phyloP scores from a whole-genome alignment of 495 filamentous ascomycete genomes.

The Xylaria telfairii region DNA sequence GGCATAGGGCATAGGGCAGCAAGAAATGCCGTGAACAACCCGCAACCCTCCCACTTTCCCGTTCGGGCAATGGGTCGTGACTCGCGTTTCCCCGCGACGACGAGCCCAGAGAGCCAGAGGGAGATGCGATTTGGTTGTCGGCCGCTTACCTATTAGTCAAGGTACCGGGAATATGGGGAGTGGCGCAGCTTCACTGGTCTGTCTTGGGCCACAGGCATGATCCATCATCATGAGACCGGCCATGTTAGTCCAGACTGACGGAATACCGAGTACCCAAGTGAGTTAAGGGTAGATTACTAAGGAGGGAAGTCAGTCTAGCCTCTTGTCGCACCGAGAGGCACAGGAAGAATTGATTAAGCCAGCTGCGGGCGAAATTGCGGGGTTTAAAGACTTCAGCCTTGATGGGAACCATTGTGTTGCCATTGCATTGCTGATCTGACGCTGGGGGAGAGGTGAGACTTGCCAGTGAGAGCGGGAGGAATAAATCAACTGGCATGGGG shows the following conservation, averaged over 20 bases:
- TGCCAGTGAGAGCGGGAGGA: neutral
- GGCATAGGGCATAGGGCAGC: slow-evolving; percentile 5
- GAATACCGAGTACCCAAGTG: neutral
- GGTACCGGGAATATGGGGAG: neutral
- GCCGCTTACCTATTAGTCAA: neutral
- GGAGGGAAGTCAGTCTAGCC: too few species aligned
- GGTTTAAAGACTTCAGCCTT: slow-evolving; percentile 14
- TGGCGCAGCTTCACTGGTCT: slow-evolving; percentile 17
- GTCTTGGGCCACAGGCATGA: neutral
- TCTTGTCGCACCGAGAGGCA: neutral
- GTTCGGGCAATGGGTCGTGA: slow-evolving; percentile 1
- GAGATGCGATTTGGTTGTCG: neutral
- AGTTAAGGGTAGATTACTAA: neutral
- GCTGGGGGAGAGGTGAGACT: neutral
- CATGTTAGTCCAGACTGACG: too few species aligned
- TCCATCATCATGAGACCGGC: slow-evolving; percentile 10
- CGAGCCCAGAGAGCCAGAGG: neutral
- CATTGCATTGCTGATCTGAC: too few species aligned
- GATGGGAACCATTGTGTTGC: slow-evolving; percentile 10
- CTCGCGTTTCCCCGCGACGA: slow-evolving; percentile 14
- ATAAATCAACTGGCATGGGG: slow-evolving; percentile 1
- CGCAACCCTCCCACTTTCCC: slow-evolving; percentile 10
- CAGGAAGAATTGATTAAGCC: neutral
- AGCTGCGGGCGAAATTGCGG: slow-evolving; percentile 20
- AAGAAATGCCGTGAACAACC: neutral